Base-by-base conservation (phyloP, 108 stramenopile genomes). In the Parietichytrium sp. region DNA sequence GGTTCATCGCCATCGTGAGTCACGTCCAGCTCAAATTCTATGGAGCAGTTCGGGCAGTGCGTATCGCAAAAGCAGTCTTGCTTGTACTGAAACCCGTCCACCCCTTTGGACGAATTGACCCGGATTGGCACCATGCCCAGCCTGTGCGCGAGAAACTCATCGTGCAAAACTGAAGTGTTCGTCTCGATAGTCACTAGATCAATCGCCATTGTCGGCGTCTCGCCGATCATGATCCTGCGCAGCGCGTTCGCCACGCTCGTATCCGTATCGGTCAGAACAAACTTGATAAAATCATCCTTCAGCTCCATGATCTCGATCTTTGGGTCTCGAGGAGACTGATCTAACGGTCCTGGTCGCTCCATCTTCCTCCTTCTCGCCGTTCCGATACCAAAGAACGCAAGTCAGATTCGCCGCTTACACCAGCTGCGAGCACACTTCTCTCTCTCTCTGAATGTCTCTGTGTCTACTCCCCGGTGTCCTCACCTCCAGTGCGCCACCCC, bases 71-170 rank as follows among this genome's bases (percentile, higher is more conserved):
- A 89, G 77, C 94, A 93, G 52, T 94, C 93, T 55, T 89, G 87
- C 61, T 92, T 92, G 4, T 54, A 50, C 29, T 42, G 50, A 33
- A 20, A 29, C 3, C 29, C 29, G 31, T 25, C 54, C n/a, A 31
- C 51, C 25, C 31, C 80, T 54, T 54, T 36, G 25, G 23, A 33
- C 30, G 10, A 54, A 27, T 48, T 80, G 79, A 89, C 93, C 8
- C 93, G 89, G 55, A 97, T 90, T 6, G 98, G 98, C 47, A 98
- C 91, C 54, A 98, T 83, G 13, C 98, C 98, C 81, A 99, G 55
- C 26, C 98, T 88, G 89, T 99, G 98, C 12, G 96, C 95, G 54
- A 99, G 90, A 80, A 96, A 96, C 86, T 99, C 98, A 85, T 99
- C 98, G 52, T 96, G 94, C 55, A 98, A 55, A 4, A 93, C 93